Conservation (phyloP, 192 early-diverging fungal species). For the Linnemannia zychae region DNA sequence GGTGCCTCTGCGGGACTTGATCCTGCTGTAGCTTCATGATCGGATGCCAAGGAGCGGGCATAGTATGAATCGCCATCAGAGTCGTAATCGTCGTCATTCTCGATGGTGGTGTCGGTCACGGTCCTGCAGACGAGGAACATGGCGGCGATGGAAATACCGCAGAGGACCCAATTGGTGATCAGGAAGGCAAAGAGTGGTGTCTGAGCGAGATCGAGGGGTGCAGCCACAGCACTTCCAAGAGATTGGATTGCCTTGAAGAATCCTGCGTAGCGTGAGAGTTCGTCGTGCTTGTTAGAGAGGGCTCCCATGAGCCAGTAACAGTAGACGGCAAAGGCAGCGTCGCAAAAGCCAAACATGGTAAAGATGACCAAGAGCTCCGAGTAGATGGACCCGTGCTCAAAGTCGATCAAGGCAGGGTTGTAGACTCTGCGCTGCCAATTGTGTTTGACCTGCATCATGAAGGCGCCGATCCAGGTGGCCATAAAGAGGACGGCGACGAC, state of each 20-base stretch:
- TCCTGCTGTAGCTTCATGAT: background rate
- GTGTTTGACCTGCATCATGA: constrained; percentile 69
- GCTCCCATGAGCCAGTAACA: constrained; percentile 93
- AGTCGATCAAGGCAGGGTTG: constrained; percentile 40
- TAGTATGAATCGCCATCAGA: constrained; percentile 9
- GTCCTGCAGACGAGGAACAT: constrained; percentile 54
- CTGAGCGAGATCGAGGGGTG: constrained; percentile 71
- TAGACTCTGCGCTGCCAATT: constrained; percentile 42
- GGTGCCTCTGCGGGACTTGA: background rate
- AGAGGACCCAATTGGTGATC: constrained; percentile 57
- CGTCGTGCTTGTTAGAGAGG: constrained; percentile 83
- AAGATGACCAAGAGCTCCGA: constrained; percentile 37
- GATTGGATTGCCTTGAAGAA: constrained; percentile 95
- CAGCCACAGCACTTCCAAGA: constrained; percentile 76
- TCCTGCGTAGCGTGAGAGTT: constrained; percentile 78
- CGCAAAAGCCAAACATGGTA: constrained; percentile 54
- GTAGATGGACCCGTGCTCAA: constrained; percentile 30
- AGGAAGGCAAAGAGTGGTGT: constrained; percentile 42
- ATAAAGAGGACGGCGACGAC: constrained; percentile 65
- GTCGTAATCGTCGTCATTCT: background rate
- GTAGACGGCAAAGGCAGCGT: constrained; percentile 57
- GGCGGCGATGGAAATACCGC: constrained; percentile 48
- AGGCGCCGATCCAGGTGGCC: constrained; percentile 73
- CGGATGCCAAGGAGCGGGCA: background rate
- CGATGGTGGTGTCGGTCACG: constrained; percentile 49